Evolutionary conservation across 2,329 filamentous ascomycete genomes (phyloP).

Genomic region (Shiraia sp.): DNA sequence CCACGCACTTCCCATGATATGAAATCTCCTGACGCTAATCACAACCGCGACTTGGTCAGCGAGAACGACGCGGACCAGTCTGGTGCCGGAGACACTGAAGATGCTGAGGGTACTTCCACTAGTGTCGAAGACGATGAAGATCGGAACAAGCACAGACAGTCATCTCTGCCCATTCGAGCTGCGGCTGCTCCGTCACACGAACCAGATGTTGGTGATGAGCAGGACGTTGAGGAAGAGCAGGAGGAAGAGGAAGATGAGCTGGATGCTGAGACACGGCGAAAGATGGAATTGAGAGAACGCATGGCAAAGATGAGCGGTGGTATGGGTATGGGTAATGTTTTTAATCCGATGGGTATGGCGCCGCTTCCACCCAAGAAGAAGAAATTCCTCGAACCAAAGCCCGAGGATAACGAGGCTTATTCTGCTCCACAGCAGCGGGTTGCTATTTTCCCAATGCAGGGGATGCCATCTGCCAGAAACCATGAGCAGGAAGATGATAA

Average conservation of each 20-base stretch:
- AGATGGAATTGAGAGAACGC: conserved; percentile 85
- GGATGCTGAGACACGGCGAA: conserved; percentile 82
- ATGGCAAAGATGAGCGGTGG: conserved; percentile 99
- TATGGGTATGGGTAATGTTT: conserved; percentile 96
- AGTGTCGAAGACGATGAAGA: conserved; percentile 78
- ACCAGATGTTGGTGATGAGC: conserved; percentile 54
- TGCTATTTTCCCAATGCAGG: conserved; percentile 68
- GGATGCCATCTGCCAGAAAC: conserved; percentile 63
- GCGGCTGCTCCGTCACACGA: conserved; percentile 49
- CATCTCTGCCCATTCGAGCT: conserved; percentile 21
- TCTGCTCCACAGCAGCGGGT: conserved; percentile 47
- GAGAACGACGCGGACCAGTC: conserved; percentile 71
- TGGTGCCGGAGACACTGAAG: conserved; percentile 64
- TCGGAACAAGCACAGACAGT: conserved; percentile 37
- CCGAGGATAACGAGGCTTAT: conserved; percentile 41
- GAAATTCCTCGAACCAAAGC: conserved; percentile 47
- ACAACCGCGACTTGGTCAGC: conserved; percentile 58
- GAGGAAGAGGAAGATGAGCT: conserved; percentile 80
- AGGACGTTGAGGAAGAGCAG: conserved; percentile 56
- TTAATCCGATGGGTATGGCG: conserved; percentile 69
- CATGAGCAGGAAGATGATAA: conserved; percentile 49
- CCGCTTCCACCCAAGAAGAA: conserved; percentile 54
- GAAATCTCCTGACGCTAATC: conserved; percentile 44
- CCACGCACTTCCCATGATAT: conserved; percentile 45
- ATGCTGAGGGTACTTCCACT: conserved; percentile 64